A percentile compares a stretch with the other conserved stretches of the same genome.
Evolutionary conservation across 2,329 filamentous ascomycete genomes (phyloP).

Genomic region (Calonectria crousiana): DNA sequence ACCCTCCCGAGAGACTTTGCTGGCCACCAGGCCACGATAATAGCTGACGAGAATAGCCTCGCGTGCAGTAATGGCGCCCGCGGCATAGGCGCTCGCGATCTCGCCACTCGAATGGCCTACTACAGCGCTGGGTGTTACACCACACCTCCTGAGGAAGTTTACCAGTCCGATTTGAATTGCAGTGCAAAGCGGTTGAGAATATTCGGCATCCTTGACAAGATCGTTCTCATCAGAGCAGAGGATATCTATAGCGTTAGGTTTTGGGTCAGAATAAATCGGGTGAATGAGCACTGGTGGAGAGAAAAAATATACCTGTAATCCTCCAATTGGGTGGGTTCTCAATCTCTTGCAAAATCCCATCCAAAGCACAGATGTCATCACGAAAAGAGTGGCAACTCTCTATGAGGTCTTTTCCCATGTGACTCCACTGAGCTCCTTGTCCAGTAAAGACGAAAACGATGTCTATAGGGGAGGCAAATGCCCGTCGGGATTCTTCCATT

Average conservation of each 20-base stretch:
- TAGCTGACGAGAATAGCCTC: background rate
- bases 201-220: background rate
- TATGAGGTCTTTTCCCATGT: constrained; percentile 44
- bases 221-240: background rate
- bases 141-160: background rate
- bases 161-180: background rate
- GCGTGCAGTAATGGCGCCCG: background rate
- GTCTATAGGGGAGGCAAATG: background rate
- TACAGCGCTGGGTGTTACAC: background rate
- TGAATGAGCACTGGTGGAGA: too few relatives aligned
- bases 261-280: background rate
- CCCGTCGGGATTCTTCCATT: background rate
- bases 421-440: constrained; percentile 50
- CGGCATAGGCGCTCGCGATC: background rate
- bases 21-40: background rate
- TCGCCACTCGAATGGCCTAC: background rate
- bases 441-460: constrained; percentile 47
- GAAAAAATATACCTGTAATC: background rate
- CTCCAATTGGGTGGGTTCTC: background rate
- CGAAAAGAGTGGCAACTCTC: background rate
- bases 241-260: background rate
- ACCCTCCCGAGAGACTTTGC: constrained; percentile 27
- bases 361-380: background rate
- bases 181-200: background rate
- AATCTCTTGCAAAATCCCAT: background rate